Evolutionary conservation across 1,284 basidiomycete genomes (phyloP).

Genomic region (Apiotrichum laibachii): DNA sequence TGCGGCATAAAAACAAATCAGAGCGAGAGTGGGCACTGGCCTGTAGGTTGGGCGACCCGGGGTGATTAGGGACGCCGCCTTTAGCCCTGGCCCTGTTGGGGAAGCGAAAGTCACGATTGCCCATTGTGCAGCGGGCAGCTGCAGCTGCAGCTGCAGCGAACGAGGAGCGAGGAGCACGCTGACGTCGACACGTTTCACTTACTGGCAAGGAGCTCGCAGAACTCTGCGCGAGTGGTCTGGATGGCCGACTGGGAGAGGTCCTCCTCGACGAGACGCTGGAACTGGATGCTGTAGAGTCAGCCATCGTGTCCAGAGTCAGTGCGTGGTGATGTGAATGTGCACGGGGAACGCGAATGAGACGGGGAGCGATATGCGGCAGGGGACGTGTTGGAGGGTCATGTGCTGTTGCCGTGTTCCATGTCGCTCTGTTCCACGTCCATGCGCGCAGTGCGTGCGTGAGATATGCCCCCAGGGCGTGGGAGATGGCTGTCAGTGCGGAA

Average conservation of each 20-base stretch:
- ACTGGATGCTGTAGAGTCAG: conserved; percentile 39
- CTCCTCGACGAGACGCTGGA: conserved; percentile 54
- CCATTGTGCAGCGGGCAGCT: too few relatives aligned
- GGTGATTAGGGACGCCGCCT: too few relatives aligned
- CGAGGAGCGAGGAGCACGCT: too few relatives aligned
- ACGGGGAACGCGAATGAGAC: too few relatives aligned
- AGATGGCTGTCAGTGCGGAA: too few relatives aligned
- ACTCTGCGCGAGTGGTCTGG: conserved; percentile 65
- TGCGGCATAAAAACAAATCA: background rate
- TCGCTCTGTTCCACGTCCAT: background rate
- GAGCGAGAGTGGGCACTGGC: too few relatives aligned
- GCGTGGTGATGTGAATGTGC: too few relatives aligned
- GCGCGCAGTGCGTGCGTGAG: background rate
- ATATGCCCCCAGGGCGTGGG: too few relatives aligned
- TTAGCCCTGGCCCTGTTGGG: too few relatives aligned
- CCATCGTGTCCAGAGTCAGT: background rate
- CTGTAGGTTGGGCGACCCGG: too few relatives aligned
- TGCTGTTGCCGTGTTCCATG: background rate
- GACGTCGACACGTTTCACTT: conserved; percentile 14
- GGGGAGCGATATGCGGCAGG: too few relatives aligned
- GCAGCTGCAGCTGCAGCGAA: background rate
- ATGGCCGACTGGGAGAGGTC: conserved; percentile 74
- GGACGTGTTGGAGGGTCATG: background rate
- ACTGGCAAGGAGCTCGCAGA: conserved; percentile 76
- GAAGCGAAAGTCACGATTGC: too few relatives aligned